Evolutionary conservation across 2,329 filamentous ascomycete genomes (phyloP), one percentile per base, ranked within the genome.

Genomic region (Cadophora sp.): DNA sequence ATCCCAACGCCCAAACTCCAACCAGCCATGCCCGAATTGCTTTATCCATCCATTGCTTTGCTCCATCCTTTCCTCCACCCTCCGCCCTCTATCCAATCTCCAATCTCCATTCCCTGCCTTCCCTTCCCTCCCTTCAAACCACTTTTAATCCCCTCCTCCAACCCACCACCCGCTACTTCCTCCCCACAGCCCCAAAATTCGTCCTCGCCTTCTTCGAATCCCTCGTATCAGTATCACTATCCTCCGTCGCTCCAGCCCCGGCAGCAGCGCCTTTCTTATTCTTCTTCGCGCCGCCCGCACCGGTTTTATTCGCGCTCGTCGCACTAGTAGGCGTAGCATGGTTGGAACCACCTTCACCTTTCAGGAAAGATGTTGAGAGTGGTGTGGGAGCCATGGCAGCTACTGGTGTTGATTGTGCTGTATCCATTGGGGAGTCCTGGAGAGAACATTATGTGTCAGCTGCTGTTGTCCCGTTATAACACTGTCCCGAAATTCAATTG

Each of bases 221-320:
- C 59, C 78, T 71, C 18, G 81, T 79, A 65, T 89, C 87, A 24
- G 83, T 85, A 78, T 89, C 87, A 77, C 86, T 89, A 66, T 89
- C 87, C 30, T 86, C 80, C 4, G 33, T 6, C 11, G 55, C 55
- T 2, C 27, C 27, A 3, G 53, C 33, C 9, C 53, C 53, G 4
- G 27, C 27, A 8, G 30, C 20, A 8, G 30, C 53, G 9, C 36
- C 33, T 9, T 58, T 58, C 36, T 58, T 58, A 58, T 58, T 43
- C 55, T 58, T 58, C 55, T 41, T 58, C 55, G 68, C 79, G 56
- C 75, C 78, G 4, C 76, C 77, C 5, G 79, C 67, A 7, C 67
- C 67, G 11, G 53, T 60, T 55, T 64, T 66, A 51, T 70, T 81
- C 39, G 76, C 76, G 13, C 81, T 81, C 9, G 81, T 83, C 16